Base-by-base conservation (phyloP, 2,329 filamentous ascomycete genomes). In the Xylariaceae sp. region DNA sequence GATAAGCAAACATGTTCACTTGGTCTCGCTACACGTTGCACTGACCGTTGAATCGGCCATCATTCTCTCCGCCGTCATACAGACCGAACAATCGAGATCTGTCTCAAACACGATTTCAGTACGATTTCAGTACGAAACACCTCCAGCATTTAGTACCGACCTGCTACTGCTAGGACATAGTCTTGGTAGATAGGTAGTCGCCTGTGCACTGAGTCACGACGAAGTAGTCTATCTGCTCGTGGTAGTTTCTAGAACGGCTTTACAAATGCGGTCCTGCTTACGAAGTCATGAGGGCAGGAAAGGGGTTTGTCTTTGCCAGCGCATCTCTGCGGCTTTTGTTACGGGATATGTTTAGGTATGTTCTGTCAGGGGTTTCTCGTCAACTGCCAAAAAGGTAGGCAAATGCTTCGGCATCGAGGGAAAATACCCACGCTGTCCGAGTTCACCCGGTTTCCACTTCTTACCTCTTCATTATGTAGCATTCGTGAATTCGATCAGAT, bases 41-140 rank as follows among this genome's bases (percentile, higher is more conserved):
- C 10, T 35, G 45, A 39, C 39, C 55, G 59, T 61, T 63, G 53
- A 37, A 52, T 55, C 55, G 34, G 44, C 48, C 49, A 42, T 57
- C 49, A 30, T 15, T 58, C 58, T 57, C 61, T 57, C 58, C 58
- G 45, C 53, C 18, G 47, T 37, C 8, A 37, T 44, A 57, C 55
- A 57, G 51, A 55, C 51, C 55, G 51, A 39, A 51, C n/a, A 51
- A 23, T 53, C 51, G 18, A 49, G 11, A 49, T 57, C 44, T 45
- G 42, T 45, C 13, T 45, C 42, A 45, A 45, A 45, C 42, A n/a
- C 13, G 42, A 13, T 13, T 45, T 45, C 8, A 39, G 17, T 18
- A 18, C 17, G 17, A 18, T 18, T 39, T 39, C 42, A 45, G 10
- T 45, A 15, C 11, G 42, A 45, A 45, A 45, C 10, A n/a, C 42